These are phyloP conservation scores for Ascochyta fabae DNA, from an alignment of 2,329 filamentous ascomycete genomes.

Conservation along the genomic window DNA sequence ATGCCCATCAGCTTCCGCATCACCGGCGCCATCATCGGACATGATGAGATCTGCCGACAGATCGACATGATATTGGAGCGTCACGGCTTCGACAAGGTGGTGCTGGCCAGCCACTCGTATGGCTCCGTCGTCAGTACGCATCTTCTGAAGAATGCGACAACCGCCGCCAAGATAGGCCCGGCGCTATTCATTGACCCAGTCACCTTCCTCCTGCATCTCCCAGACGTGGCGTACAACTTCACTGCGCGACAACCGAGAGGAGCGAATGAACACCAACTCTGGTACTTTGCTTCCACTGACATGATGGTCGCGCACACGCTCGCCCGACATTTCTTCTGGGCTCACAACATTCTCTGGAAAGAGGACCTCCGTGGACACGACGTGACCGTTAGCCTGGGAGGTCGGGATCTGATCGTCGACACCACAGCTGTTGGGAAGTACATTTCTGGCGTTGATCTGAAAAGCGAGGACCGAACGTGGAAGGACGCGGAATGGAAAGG, in stretches of 20 bases:
- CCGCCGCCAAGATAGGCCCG: conserved; percentile 57
- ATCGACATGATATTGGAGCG: conserved; percentile 63
- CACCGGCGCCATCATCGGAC: conserved; percentile 59
- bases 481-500: conserved; percentile 47
- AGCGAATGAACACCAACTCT: conserved; percentile 74
- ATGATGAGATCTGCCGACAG: conserved; percentile 62
- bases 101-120: conserved; percentile 68
- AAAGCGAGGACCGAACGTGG: conserved; percentile 38
- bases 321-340: conserved; percentile 73
- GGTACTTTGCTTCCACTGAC: conserved; percentile 73
- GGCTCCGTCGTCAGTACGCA: conserved; percentile 69
- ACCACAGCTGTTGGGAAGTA: conserved; percentile 65
- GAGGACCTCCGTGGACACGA: conserved; percentile 61
- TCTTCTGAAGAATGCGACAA: conserved; percentile 59
- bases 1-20: conserved; percentile 70
- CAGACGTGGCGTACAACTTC: conserved; percentile 76
- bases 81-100: conserved; percentile 65
- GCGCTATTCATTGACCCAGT: conserved; percentile 68
- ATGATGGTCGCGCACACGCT: conserved; percentile 70
- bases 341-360: conserved; percentile 73
- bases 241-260: conserved; percentile 36
- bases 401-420: conserved; percentile 70
- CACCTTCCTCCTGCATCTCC: conserved; percentile 70
- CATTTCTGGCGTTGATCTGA: conserved; percentile 52
- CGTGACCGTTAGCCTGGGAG: conserved; percentile 65